phyloP scores from a whole-genome alignment of 164 flowering plant species.

The Nelumbo lutea region DNA sequence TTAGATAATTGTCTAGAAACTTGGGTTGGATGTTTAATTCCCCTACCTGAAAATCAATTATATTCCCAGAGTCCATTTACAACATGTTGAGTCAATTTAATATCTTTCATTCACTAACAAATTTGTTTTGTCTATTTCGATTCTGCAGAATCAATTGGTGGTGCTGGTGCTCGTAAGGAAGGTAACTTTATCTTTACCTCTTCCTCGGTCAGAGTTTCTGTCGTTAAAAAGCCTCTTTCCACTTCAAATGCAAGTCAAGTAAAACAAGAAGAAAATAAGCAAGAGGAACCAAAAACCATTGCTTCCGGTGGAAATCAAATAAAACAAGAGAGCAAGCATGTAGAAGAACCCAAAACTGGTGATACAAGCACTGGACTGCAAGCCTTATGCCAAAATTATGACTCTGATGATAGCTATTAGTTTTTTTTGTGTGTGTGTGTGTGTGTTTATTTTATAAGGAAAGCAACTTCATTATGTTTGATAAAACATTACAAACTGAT shows the following conservation, averaged over 20 bases:
- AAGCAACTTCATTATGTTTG: too few species aligned
- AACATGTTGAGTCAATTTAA: too few species aligned
- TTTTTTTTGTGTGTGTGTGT: too few species aligned
- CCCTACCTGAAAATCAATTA: too few species aligned
- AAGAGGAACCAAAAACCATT: not conserved
- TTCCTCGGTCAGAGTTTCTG: not conserved
- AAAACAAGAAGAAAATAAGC: conserved; percentile 8
- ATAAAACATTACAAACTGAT: too few species aligned
- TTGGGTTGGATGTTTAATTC: too few species aligned
- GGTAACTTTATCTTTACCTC: conserved; percentile 19
- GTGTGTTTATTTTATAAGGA: too few species aligned
- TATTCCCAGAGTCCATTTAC: too few species aligned
- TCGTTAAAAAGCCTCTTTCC: conserved; percentile 6
- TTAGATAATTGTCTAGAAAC: too few species aligned
- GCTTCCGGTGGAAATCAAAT: too few species aligned
- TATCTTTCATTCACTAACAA: not conserved
- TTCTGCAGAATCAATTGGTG: conserved; percentile 16
- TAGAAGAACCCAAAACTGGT: not conserved
- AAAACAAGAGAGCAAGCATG: too few species aligned
- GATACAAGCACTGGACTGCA: conserved; percentile 26
- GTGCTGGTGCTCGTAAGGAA: conserved; percentile 8
- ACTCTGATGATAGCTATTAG: conserved; percentile 20
- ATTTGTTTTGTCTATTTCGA: not conserved
- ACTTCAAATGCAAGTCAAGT: not conserved
- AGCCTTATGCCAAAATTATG: conserved; percentile 35